Evolutionary conservation across 768 basidiomycete genomes (phyloP).

Genomic region (Astraeus odoratus): DNA sequence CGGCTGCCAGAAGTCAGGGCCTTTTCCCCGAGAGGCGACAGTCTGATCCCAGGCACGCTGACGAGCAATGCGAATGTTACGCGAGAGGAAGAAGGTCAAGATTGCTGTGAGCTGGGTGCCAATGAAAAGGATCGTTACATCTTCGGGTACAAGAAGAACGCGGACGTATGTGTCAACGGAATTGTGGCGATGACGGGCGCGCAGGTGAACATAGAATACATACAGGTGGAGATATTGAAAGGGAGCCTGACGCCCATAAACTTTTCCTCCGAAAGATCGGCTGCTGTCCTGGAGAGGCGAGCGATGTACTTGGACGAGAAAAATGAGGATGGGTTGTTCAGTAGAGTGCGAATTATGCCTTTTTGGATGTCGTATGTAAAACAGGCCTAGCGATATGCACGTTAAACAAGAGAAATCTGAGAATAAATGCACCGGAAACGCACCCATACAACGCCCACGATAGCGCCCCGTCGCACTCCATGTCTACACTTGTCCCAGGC

Average conservation of each 20-base stretch:
- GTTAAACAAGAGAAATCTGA: background rate
- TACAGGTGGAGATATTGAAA: slow-evolving; percentile 67
- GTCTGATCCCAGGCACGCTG: slow-evolving; percentile 79
- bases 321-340: slow-evolving; percentile 21
- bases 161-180: background rate
- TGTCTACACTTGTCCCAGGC: slow-evolving; percentile 85
- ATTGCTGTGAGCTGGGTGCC: slow-evolving; percentile 70
- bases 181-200: background rate
- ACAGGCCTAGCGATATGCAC: slow-evolving; percentile 37
- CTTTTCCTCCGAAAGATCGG: slow-evolving; percentile 36
- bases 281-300: slow-evolving; percentile 23
- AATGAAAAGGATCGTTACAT: slow-evolving; percentile 68
- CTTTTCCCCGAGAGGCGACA: slow-evolving; percentile 75
- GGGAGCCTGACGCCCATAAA: slow-evolving; percentile 62
- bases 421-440: slow-evolving; percentile 10
- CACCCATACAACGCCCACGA: slow-evolving; percentile 70
- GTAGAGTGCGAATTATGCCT: slow-evolving; percentile 44
- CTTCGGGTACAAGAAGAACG: slow-evolving; percentile 36
- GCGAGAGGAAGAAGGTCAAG: slow-evolving; percentile 74
- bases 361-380: slow-evolving; percentile 69
- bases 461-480: slow-evolving; percentile 60
- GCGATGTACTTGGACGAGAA: slow-evolving; percentile 20
- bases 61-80: slow-evolving; percentile 76
- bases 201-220: slow-evolving; percentile 12
- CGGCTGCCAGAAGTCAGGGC: slow-evolving; percentile 74